Evolutionary conservation across 441 rosid species (phyloP), one percentile per base, ranked within the genome.

Genomic region (Bruguiera hainesii): DNA sequence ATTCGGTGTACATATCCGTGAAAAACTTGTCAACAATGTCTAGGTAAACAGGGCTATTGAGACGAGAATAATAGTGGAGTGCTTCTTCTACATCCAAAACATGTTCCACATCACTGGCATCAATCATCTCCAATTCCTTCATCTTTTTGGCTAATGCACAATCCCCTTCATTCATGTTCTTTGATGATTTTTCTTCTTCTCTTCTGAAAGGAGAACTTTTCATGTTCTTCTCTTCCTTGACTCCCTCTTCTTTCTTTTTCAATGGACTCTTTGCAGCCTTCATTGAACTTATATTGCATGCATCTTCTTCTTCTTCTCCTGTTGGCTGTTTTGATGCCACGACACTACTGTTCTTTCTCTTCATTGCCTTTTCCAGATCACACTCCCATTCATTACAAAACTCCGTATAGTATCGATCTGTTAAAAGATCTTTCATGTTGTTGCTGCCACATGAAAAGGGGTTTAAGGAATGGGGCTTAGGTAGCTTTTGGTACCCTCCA

Each of bases 31-130:
- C 90, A 3, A 90, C 99, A 58, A 95, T 87, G 74, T 81, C 92
- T 60, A 87, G 78, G 72, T 91, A 90, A 9, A 77, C 93, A 0
- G 98, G 99, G 64, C 98, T 90, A 71, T 65, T 83, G 66, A 91
- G 94, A 48, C 81, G 80, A n/a, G 91, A 87, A 71, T 95, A 91
- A 75, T 91, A 92, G 73, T 89, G 98, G 26, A 92, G 76, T 35
- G 97, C 98, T 66, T 95, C 99, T 83, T 95, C 98, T 9, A 92
- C 83, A 71, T 95, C 99, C 76, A 95, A 68, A 13, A 82, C 89
- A 71, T 90, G 88, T 48, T 95, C 98, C 62, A 86, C 73, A 72
- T 92, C 90, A 64, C 88, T 82, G 20, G 66, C 79, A 67, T 87
- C 87, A 75, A 83, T 75, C 92, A 82, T 81, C 71, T 90, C 95